Evolutionary conservation across 805 yeast genomes (phyloP).

Genomic region (Myxozyma geophila): DNA sequence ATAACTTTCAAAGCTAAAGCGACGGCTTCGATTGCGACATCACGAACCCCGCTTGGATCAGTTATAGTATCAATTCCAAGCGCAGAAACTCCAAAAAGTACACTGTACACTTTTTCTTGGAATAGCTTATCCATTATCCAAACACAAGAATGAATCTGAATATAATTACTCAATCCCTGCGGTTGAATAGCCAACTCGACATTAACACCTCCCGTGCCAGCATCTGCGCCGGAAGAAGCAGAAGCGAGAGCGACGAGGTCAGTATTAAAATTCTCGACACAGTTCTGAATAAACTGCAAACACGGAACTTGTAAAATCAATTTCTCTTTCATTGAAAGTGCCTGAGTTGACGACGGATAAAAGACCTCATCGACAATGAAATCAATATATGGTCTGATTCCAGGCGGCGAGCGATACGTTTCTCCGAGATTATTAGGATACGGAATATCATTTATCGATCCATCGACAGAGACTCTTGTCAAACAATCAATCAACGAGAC

Average conservation of each 20-base stretch:
- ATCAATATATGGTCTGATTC: constrained; percentile 81
- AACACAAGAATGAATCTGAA: constrained; percentile 73
- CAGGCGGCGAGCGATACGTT: constrained; percentile 59
- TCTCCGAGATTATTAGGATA: constrained; percentile 70
- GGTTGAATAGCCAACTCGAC: constrained; percentile 55
- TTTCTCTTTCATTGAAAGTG: constrained; percentile 47
- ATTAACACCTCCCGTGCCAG: constrained; percentile 45
- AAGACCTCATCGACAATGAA: constrained; percentile 71
- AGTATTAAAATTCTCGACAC: constrained; percentile 58
- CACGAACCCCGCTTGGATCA: constrained; percentile 40
- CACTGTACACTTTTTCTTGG: constrained; percentile 58
- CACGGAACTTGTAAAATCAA: constrained; percentile 58
- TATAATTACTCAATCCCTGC: constrained; percentile 53
- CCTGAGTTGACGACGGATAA: constrained; percentile 51
- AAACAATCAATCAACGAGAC: constrained; percentile 56
- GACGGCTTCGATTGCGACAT: constrained; percentile 43
- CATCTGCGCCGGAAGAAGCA: constrained; percentile 48
- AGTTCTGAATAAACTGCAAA: constrained; percentile 55
- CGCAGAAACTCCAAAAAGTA: constrained; percentile 61
- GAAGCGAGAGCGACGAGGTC: constrained; percentile 57
- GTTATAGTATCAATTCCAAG: constrained; percentile 63
- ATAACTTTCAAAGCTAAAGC: constrained; percentile 53
- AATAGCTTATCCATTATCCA: constrained; percentile 66
- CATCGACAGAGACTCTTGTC: constrained; percentile 15
- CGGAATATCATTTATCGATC: constrained; percentile 48